These are phyloP conservation scores for Phytophthora pseudosyringae DNA, from an alignment of 352 stramenopile species.

Conservation along the genomic window DNA sequence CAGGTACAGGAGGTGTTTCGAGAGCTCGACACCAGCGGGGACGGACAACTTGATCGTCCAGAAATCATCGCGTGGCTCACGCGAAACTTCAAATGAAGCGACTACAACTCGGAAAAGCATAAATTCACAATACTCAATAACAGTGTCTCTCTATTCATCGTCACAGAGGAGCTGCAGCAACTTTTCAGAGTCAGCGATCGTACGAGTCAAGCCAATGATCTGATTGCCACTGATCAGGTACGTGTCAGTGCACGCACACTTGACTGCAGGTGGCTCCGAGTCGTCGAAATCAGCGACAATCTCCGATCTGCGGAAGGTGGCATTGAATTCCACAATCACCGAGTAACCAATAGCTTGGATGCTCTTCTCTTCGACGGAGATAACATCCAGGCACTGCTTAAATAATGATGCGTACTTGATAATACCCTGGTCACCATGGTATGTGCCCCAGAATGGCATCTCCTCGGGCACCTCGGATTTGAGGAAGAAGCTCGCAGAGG, in stretches of 20 bases:
- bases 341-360: conserved; percentile 77
- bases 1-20: conserved; percentile 64
- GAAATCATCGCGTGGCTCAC: conserved; percentile 71
- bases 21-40: conserved; percentile 66
- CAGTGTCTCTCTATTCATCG: conserved; percentile 40
- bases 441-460: conserved; percentile 82
- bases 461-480: conserved; percentile 83
- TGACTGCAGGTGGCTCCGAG: conserved; percentile 42
- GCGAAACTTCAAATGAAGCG: conserved; percentile 43
- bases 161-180: conserved; percentile 68
- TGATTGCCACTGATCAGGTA: conserved; percentile 77
- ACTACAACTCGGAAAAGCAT: neutral
- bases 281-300: conserved; percentile 34
- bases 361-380: conserved; percentile 64
- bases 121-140: conserved; percentile 23
- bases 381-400: conserved; percentile 61
- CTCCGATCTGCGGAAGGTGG: conserved; percentile 60
- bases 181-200: conserved; percentile 83
- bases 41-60: conserved; percentile 62
- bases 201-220: conserved; percentile 80
- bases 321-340: conserved; percentile 81
- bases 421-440: conserved; percentile 64
- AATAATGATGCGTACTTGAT: conserved; percentile 80
- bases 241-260: conserved; percentile 75
- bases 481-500: conserved; percentile 70